Evolutionary conservation across 1,139 yeast species (phyloP).

Genomic region (Blastobotrys indianensis): DNA sequence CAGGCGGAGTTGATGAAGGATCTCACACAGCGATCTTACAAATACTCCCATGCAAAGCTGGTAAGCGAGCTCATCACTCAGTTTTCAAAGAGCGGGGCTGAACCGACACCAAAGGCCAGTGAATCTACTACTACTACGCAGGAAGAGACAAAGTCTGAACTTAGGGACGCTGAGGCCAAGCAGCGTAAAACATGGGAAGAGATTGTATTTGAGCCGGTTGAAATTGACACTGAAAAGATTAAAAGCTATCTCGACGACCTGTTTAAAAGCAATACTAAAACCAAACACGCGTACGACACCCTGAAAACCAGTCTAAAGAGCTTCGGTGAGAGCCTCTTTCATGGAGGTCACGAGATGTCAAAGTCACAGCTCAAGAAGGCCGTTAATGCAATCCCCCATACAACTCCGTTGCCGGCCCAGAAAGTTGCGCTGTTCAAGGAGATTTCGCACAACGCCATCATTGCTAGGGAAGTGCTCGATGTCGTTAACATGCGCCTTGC

Average conservation of each 20-base stretch:
- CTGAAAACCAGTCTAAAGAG: constrained; percentile 9
- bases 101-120: too few species aligned
- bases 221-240: constrained; percentile 9
- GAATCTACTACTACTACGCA: background rate
- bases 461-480: constrained; percentile 16
- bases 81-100: constrained; percentile 9
- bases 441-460: constrained; percentile 10
- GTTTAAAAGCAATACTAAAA: constrained; percentile 8
- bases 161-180: constrained; percentile 14
- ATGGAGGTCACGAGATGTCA: background rate
- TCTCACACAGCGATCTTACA: constrained; percentile 9
- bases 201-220: constrained; percentile 14
- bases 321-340: constrained; percentile 6
- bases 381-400: constrained; percentile 5
- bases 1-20: constrained; percentile 8
- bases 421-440: constrained; percentile 12
- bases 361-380: background rate
- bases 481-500: constrained; percentile 17
- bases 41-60: constrained; percentile 16
- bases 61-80: constrained; percentile 17
- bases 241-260: constrained; percentile 13
- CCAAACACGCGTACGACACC: constrained; percentile 6
- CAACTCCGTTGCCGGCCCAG: constrained; percentile 11
- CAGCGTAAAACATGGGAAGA: constrained; percentile 16
- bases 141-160: background rate